Evolutionary conservation across 2,329 filamentous ascomycete genomes (phyloP).

Genomic region (Magnaporthales sp.): DNA sequence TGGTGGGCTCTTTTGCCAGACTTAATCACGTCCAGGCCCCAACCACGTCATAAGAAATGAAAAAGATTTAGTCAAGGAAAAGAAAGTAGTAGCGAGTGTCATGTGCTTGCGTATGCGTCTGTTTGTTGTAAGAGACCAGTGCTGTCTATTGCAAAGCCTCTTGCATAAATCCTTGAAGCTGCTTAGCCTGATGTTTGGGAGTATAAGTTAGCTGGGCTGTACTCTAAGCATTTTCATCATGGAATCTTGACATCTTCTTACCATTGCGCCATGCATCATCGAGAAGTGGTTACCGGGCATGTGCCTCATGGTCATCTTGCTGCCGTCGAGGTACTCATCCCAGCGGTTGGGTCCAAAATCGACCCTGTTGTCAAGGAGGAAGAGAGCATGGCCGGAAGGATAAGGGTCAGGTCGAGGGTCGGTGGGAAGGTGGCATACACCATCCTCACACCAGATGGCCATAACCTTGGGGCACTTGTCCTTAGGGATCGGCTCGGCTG

Average conservation of each 20-base stretch:
- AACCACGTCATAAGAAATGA: not conserved
- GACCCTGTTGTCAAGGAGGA: conserved; percentile 64
- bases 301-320: conserved; percentile 54
- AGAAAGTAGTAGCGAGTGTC: not conserved
- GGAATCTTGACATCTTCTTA: conserved; percentile 13
- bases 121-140: not conserved
- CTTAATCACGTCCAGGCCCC: not conserved
- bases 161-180: conserved; percentile 24
- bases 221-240: too few relatives aligned
- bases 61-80: not conserved
- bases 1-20: not conserved
- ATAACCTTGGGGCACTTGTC: conserved; percentile 52
- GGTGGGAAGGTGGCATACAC: conserved; percentile 58
- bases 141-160: conserved; percentile 20
- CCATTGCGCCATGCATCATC: conserved; percentile 59
- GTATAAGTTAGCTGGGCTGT: conserved; percentile 15
- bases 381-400: conserved; percentile 52
- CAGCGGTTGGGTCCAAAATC: conserved; percentile 64
- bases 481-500: conserved; percentile 52
- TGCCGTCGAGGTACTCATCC: conserved; percentile 53
- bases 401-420: conserved; percentile 57
- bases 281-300: conserved; percentile 69
- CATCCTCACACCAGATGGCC: conserved; percentile 65
- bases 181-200: conserved; percentile 22
- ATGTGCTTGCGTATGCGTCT: not conserved